A percentile compares a stretch with the other conserved stretches of the same genome.
Conservation (phyloP, 208 protist genomes). For the Phytomonas francai region DNA sequence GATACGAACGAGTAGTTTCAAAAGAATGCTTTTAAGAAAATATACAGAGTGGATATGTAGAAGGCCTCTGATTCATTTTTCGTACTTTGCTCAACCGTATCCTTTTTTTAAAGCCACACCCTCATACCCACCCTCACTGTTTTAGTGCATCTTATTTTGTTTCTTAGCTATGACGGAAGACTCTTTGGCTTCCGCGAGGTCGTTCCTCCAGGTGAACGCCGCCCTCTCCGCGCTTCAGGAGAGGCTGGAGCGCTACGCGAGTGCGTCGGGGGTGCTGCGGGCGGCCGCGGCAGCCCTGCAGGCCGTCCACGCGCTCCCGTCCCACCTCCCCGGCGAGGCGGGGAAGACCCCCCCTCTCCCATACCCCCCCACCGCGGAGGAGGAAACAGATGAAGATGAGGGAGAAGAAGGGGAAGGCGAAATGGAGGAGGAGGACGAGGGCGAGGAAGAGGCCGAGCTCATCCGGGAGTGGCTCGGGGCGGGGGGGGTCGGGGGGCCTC, state of each 20-base stretch:
- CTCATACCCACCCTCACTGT: neutral
- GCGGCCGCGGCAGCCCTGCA: neutral
- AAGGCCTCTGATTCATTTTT: neutral
- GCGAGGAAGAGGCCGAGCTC: neutral
- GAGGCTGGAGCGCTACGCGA: neutral
- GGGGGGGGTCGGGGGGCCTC: no score
- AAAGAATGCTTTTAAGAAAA: neutral
- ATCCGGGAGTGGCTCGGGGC: neutral
- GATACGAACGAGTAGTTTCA: neutral
- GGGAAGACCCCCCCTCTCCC: no score
- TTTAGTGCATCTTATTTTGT: constrained; percentile 1
- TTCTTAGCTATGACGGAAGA: neutral
- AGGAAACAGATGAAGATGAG: no score
- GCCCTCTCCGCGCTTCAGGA: neutral
- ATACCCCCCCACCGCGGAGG: no score
- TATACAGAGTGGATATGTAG: neutral
- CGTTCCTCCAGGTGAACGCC: neutral
- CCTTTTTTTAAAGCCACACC: neutral
- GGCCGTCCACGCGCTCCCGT: neutral
- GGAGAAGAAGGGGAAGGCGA: no score
- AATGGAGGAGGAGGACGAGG: neutral
- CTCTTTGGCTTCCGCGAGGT: neutral
- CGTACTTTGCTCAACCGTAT: neutral
- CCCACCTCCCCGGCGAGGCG: no score
- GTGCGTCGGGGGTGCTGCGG: neutral